These are phyloP conservation scores for Eucommia ulmoides DNA, from an alignment of 257 asterid species.

Conservation along the genomic window DNA sequence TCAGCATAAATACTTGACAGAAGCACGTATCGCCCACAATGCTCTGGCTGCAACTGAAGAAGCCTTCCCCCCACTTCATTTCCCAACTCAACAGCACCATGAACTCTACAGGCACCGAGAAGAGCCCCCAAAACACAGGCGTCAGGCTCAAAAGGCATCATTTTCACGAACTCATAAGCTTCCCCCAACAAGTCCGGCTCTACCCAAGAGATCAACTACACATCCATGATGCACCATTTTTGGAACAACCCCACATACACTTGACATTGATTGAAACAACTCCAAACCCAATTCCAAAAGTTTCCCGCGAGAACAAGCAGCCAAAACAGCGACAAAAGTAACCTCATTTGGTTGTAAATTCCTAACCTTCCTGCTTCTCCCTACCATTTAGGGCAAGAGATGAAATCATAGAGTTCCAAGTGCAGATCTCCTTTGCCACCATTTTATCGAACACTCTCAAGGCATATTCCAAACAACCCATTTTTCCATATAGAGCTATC, in stretches of 20 bases:
- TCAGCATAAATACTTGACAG: slow-evolving; percentile 74
- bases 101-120: slow-evolving; percentile 70
- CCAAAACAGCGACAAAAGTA: slow-evolving; percentile 54
- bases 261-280: slow-evolving; percentile 40
- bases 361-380: slow-evolving; percentile 34
- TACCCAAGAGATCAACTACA: slow-evolving; percentile 72
- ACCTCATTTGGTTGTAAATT: slow-evolving; percentile 43
- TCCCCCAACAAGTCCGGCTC: slow-evolving; percentile 68
- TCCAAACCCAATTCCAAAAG: slow-evolving; percentile 45
- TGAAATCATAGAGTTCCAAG: slow-evolving; percentile 90
- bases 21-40: slow-evolving; percentile 52
- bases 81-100: slow-evolving; percentile 59
- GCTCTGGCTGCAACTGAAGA: slow-evolving; percentile 48
- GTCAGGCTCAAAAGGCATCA: slow-evolving; percentile 76
- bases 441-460: slow-evolving; percentile 31
- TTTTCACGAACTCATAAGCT: slow-evolving; percentile 43
- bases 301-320: slow-evolving; percentile 66
- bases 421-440: slow-evolving; percentile 43
- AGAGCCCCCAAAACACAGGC: slow-evolving; percentile 73
- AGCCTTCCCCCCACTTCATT: slow-evolving; percentile 45
- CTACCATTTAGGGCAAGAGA: slow-evolving; percentile 42
- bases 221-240: slow-evolving; percentile 87
- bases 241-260: slow-evolving; percentile 44
- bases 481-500: slow-evolving; percentile 67
- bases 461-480: slow-evolving; percentile 45